phyloP scores from a whole-genome alignment of 1,139 yeast species.

The Saccharomyces pastorianus region DNA sequence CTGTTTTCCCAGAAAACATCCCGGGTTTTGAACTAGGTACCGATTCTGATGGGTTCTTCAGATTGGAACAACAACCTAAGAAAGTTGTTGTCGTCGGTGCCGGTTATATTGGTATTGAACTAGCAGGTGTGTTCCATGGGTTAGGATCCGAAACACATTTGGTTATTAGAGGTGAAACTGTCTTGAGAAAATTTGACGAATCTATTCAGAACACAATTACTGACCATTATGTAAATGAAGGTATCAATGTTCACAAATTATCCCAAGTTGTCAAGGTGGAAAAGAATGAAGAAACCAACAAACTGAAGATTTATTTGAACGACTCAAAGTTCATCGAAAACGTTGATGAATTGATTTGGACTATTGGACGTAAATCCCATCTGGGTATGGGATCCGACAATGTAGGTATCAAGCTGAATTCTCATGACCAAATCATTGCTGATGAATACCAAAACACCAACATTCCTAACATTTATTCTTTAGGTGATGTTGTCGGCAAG shows the following conservation, averaged over 20 bases:
- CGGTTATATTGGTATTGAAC: conserved; percentile 93
- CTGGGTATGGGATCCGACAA: conserved; percentile 67
- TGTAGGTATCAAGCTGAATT: conserved; percentile 60
- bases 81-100: conserved; percentile 94
- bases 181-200: conserved; percentile 79
- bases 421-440: conserved; percentile 52
- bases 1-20: conserved; percentile 56
- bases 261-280: conserved; percentile 54
- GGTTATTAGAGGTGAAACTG: conserved; percentile 84
- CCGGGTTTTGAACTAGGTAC: conserved; percentile 81
- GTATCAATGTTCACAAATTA: conserved; percentile 68
- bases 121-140: conserved; percentile 87
- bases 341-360: conserved; percentile 85
- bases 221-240: conserved; percentile 68
- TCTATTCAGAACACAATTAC: conserved; percentile 73
- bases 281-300: conserved; percentile 46
- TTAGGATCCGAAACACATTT: conserved; percentile 86
- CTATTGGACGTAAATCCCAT: conserved; percentile 80
- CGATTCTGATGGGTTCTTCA: conserved; percentile 88
- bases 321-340: conserved; percentile 45
- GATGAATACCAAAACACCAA: conserved; percentile 85
- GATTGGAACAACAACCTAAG: conserved; percentile 72
- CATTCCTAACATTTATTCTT: conserved; percentile 63
- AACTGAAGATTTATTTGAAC: conserved; percentile 52
- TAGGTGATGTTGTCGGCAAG: conserved; percentile 83